Conservation (phyloP, 2,329 filamentous ascomycete species). For the Pyricularia pennisetigena region DNA sequence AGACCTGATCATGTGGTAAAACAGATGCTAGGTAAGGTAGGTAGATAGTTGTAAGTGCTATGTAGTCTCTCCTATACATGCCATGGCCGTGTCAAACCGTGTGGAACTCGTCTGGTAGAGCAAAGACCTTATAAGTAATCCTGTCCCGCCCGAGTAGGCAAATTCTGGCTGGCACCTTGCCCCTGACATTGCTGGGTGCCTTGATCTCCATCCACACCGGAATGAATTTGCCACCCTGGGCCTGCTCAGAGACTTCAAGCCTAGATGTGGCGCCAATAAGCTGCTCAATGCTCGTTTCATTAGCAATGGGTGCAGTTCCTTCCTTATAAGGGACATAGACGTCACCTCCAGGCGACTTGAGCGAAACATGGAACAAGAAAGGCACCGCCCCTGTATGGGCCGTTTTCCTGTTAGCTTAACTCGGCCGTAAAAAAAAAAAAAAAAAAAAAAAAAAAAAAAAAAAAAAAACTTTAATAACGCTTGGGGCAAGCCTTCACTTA, state of each 20-base stretch:
- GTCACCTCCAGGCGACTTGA: background rate
- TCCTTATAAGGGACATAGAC: slow-evolving; percentile 9
- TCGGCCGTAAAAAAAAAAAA: too few species aligned
- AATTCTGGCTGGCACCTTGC: slow-evolving; percentile 37
- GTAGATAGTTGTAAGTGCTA: too few species aligned
- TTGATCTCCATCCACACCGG: slow-evolving; percentile 44
- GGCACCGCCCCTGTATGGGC: background rate
- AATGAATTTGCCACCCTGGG: slow-evolving; percentile 15
- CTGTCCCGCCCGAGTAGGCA: slow-evolving; percentile 40
- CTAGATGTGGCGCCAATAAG: background rate
- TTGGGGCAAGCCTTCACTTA: background rate
- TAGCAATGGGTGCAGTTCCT: slow-evolving; percentile 1
- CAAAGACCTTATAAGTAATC: slow-evolving; percentile 36
- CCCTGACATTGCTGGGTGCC: slow-evolving; percentile 29
- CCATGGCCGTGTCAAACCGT: background rate
- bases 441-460: too few species aligned
- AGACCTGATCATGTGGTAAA: too few species aligned
- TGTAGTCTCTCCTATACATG: background rate
- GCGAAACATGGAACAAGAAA: background rate
- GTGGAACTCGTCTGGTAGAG: slow-evolving; percentile 22
- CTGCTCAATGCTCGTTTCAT: background rate
- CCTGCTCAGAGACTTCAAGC: background rate
- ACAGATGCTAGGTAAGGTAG: too few species aligned
- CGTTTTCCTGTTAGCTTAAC: background rate
- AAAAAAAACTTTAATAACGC: too few species aligned